Evolutionary conservation across 768 basidiomycete species (phyloP), one percentile per base, ranked within the genome.

Genomic region (Cubamyces sp.): DNA sequence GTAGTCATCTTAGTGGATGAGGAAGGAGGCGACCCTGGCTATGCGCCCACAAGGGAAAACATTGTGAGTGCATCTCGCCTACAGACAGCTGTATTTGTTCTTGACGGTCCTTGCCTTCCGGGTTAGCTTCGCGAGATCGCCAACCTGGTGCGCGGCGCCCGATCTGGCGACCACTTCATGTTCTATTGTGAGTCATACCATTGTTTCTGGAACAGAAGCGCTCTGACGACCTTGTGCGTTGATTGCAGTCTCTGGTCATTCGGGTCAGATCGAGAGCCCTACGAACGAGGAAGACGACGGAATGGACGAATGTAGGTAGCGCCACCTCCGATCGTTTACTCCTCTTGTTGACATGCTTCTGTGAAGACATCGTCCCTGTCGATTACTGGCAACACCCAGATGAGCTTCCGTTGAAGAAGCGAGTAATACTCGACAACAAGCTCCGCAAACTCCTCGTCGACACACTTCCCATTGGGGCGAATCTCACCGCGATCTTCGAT

Each of bases 201-300:
- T 2, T 26, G 23, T 39, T 16, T 28, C 23, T 25, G 34, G 40
- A 11, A n/a, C 15, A 39, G 3, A 23, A 45, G 3, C 49, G 30
- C 46, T 12, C 47, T 57, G 3, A 59, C 26, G n/a, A n/a, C n/a
- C n/a, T n/a, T n/a, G 34, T 11, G 34, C 19, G 18, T 18, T 19
- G 4, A 11, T n/a, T 14, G 14, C 18, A 72, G 71, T 64, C 25
- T 66, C 69, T 3, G 71, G 71, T 1, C 70, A 73, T 26, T 68
- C 69, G 0, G 68, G 64, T n/a, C 71, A 71, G 40, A 54, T 48
- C 0, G 51, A 64, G 39, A 64, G 61, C 43, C 42, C 57, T 1
- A 37, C 41, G 5, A 47, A 50, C 19, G 55, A 43, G 0, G 68
- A 71, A 41, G 68, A 68, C n/a, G 72, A 73, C 30, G 68, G 66